Conservation (phyloP, 2,329 filamentous ascomycete genomes). For the Cladophialophora exuberans region DNA sequence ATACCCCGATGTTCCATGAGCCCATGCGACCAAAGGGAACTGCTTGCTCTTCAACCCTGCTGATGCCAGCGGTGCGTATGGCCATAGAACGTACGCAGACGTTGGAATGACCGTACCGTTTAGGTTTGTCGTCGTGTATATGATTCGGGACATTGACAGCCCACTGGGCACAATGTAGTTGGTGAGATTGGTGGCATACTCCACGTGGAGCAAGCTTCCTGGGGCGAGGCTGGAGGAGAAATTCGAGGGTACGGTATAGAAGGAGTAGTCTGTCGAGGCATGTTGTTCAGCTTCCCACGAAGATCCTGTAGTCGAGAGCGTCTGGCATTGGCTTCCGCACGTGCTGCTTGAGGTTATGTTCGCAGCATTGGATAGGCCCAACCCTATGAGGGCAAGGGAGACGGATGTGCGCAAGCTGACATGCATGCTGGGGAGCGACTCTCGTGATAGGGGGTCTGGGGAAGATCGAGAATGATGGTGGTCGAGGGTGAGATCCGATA, state of each 20-base stretch:
- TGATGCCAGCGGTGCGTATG: constrained; percentile 40
- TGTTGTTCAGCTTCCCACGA: constrained; percentile 34
- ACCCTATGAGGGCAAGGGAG: not conserved
- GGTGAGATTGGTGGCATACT: constrained; percentile 37
- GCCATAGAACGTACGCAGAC: constrained; percentile 57
- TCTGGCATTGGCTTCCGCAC: not conserved
- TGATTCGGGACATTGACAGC: constrained; percentile 52
- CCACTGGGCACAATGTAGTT: constrained; percentile 49
- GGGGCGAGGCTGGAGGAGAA: constrained; percentile 31
- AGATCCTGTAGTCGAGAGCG: not conserved
- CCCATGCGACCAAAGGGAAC: constrained; percentile 46
- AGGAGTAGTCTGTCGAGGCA: constrained; percentile 42
- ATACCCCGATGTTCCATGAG: constrained; percentile 51
- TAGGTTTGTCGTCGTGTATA: constrained; percentile 52
- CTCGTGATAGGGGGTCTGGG: not conserved
- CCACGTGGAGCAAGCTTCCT: constrained; percentile 47
- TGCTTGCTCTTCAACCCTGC: constrained; percentile 11
- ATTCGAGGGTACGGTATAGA: constrained; percentile 42
- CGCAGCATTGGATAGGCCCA: not conserved
- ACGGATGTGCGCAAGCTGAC: not conserved
- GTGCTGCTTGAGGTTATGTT: not conserved
- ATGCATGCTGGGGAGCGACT: not conserved
- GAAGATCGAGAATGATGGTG: not conserved
- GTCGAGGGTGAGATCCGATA: not conserved
- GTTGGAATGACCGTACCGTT: constrained; percentile 53